phyloP scores from a whole-genome alignment of 257 asterid species.

The Striga asiatica region DNA sequence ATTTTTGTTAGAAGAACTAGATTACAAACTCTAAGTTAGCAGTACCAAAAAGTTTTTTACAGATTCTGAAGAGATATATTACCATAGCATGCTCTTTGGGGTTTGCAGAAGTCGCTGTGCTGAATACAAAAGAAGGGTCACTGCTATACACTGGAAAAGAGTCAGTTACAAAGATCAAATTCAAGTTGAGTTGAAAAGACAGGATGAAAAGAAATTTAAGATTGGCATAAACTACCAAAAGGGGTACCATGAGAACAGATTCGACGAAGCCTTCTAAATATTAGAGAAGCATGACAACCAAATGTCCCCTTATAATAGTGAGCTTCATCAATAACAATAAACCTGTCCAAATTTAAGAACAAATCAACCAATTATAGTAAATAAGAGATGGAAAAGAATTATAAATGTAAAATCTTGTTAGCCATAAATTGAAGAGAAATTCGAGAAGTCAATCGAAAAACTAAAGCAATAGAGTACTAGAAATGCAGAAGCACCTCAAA shows the following conservation, averaged over 20 bases:
- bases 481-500: slow-evolving; percentile 13
- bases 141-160: slow-evolving; percentile 74
- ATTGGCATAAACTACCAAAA: slow-evolving; percentile 8
- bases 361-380: slow-evolving; percentile 2
- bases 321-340: slow-evolving; percentile 82
- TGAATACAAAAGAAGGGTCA: slow-evolving; percentile 82
- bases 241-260: slow-evolving; percentile 76
- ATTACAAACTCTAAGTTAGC: slow-evolving; percentile 4
- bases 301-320: slow-evolving; percentile 88
- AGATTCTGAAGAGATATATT: slow-evolving; percentile 21
- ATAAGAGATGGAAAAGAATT: slow-evolving; percentile 7
- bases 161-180: slow-evolving; percentile 21
- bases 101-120: slow-evolving; percentile 94
- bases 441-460: slow-evolving; percentile 3
- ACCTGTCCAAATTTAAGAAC: slow-evolving; percentile 32
- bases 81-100: slow-evolving; percentile 93
- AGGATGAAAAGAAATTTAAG: slow-evolving; percentile 12
- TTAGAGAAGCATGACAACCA: slow-evolving; percentile 89
- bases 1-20: background rate
- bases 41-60: slow-evolving; percentile 10
- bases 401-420: background rate
- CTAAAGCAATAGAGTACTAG: slow-evolving; percentile 16
- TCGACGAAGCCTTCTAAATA: slow-evolving; percentile 84
- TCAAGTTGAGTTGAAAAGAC: slow-evolving; percentile 5
- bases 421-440: slow-evolving; percentile 6